Conservation (phyloP, 164 flowering plant genomes). For the Chloranthus sessilifolius region DNA sequence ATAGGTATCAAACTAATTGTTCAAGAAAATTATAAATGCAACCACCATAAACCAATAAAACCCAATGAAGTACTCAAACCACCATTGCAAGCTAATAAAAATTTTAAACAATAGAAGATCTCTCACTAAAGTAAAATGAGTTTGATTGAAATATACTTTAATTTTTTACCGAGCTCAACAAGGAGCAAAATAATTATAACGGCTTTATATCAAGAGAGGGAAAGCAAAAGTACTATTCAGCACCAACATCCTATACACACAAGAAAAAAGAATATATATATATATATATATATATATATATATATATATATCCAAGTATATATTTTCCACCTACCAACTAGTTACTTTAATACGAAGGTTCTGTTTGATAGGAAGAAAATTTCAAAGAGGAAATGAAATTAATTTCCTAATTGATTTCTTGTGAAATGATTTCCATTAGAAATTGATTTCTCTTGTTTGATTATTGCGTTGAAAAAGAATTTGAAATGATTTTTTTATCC, state of each 20-base stretch:
- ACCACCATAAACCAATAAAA: neutral
- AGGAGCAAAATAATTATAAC: slow-evolving; percentile 69
- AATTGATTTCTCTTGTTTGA: too few species aligned
- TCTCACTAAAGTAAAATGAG: slow-evolving; percentile 33
- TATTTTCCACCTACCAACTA: slow-evolving; percentile 27
- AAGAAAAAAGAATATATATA: slow-evolving; percentile 41
- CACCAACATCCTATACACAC: slow-evolving; percentile 43
- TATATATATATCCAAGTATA: too few species aligned
- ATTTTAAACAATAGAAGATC: slow-evolving; percentile 19
- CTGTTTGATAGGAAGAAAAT: too few species aligned
- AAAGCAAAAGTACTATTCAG: slow-evolving; percentile 63
- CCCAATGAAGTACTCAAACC: slow-evolving; percentile 9
- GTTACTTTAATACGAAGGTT: slow-evolving; percentile 27
- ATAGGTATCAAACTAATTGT: slow-evolving; percentile 1
- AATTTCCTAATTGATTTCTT: too few species aligned
- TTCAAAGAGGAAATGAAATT: too few species aligned
- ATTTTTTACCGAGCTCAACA: slow-evolving; percentile 76
- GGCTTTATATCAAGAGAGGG: slow-evolving; percentile 60
- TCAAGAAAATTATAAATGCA: slow-evolving; percentile 4
- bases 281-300: too few species aligned
- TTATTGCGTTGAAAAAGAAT: too few species aligned
- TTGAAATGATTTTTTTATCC: too few species aligned
- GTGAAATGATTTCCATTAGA: too few species aligned
- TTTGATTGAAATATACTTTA: slow-evolving; percentile 52
- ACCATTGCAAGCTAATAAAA: slow-evolving; percentile 12